phyloP scores from a whole-genome alignment of 768 basidiomycete species.

The Paxillus involutus region DNA sequence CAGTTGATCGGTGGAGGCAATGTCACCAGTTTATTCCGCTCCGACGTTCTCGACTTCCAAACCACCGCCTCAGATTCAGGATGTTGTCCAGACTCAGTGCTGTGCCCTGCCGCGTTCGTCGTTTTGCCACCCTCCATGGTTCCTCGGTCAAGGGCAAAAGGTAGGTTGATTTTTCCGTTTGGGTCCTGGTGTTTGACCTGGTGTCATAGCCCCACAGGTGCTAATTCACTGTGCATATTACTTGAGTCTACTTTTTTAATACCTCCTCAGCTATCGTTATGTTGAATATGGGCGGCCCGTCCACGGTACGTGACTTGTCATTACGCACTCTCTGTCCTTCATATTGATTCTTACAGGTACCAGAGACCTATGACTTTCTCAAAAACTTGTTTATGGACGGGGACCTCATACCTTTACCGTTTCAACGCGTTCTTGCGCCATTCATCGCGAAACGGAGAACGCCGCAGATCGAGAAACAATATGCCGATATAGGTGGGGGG shows the following conservation, averaged over 20 bases:
- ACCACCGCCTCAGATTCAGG: not conserved
- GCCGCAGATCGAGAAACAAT: conserved; percentile 92
- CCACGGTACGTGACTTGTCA: conserved; percentile 60
- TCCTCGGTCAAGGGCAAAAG: conserved; percentile 42
- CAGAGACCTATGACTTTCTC: conserved; percentile 91
- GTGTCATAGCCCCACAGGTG: conserved; percentile 62
- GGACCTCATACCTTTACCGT: conserved; percentile 94
- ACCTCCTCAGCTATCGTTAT: conserved; percentile 76
- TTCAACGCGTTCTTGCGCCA: conserved; percentile 86
- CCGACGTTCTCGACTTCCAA: not conserved
- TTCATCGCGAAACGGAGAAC: conserved; percentile 86
- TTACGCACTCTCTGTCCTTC: not conserved
- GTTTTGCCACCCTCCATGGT: conserved; percentile 46
- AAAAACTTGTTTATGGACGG: conserved; percentile 88
- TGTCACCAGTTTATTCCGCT: not conserved
- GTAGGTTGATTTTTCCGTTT: conserved; percentile 25
- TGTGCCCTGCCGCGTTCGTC: conserved; percentile 29
- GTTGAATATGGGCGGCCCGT: conserved; percentile 99
- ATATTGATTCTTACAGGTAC: conserved; percentile 51
- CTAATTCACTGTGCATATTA: conserved; percentile 4
- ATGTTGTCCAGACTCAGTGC: conserved; percentile 32
- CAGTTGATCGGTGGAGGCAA: not conserved
- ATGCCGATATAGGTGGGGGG: conserved; percentile 92
- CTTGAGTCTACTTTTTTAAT: conserved; percentile 13
- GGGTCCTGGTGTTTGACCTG: conserved; percentile 11